Evolutionary conservation across 2,329 filamentous ascomycete genomes (phyloP), one percentile per base, ranked within the genome.

Genomic region (Fusarium pseudoanthophilum): DNA sequence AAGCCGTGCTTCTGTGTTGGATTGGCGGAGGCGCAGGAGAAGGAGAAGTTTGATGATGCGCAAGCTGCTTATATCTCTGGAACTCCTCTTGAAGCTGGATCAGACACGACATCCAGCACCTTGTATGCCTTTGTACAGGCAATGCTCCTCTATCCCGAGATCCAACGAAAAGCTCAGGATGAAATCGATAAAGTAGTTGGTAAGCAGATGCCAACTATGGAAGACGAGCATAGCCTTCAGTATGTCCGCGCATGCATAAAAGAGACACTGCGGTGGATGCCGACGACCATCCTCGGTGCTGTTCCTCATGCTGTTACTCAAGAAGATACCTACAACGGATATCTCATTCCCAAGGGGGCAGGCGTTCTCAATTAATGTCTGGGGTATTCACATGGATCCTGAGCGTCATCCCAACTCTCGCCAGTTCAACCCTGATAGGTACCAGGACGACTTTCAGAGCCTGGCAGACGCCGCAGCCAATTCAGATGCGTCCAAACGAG

Each of bases 331-430:
- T 78, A 71, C n/a, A 56, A 63, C 14, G 76, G 75, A 0, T 78
- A 78, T 46, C 55, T 43, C 0, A 79, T 82, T 8, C 81, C 80
- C 2, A 75, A 79, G 28, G 79, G 75, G 0, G 60, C 80, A 2
- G 61, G 70, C 11, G 51, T 81, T 7, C 57, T 82, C 2, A 64
- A 64, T 7, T 7, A 72, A 75, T 2, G 64, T 77, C 11, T 81
- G 78, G 67, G 79, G 74, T 28, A 72, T 82, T 21, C 87, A 91
- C 30, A 92, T 93, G 79, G 92, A 94, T 75, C 88, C 90, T 4
- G 88, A 91, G 40, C 89, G 89, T 4, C 93, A 94, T 79, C 84
- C 87, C 0, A 59, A 81, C 28, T 82, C 82, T 1, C 68, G 72
- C 5, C 32, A 46, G 3, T 84, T 84, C 56, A 69, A 83, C 26